A percentile compares a stretch with the other conserved stretches of the same genome.
These are phyloP conservation scores for Tetragonia tetragonoides DNA, from an alignment of 148 eudicot genomes.

Conservation along the genomic window DNA sequence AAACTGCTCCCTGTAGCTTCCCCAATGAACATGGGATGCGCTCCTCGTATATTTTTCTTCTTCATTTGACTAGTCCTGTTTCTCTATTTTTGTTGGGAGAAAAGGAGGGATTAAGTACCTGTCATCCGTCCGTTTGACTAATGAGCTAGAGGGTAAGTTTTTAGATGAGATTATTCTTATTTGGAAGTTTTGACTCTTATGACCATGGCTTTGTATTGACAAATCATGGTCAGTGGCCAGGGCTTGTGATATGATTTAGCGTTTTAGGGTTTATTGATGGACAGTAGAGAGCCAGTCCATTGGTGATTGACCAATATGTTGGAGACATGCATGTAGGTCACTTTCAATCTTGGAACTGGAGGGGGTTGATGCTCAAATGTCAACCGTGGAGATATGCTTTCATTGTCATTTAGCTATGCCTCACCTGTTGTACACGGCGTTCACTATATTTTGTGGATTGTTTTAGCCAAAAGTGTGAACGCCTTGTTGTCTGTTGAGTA, in stretches of 20 bases:
- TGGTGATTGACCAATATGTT: not conserved
- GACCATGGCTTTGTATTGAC: conserved; percentile 18
- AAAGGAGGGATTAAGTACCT: not conserved
- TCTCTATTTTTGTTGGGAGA: not conserved
- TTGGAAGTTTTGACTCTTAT: not conserved
- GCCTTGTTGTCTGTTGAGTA: not conserved
- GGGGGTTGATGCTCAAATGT: conserved; percentile 11
- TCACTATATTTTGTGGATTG: not conserved
- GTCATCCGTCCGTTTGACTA: not conserved
- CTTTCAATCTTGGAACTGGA: not conserved
- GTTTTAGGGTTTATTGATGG: not conserved
- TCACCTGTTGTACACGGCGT: not conserved
- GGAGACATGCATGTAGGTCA: conserved; percentile 3
- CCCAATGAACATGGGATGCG: not conserved
- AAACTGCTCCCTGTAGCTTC: not conserved
- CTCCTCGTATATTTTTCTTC: not conserved
- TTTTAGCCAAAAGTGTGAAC: not conserved
- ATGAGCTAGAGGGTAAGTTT: not conserved
- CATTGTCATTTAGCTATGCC: not conserved
- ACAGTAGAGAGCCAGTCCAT: not conserved
- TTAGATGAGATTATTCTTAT: not conserved
- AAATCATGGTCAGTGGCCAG: conserved; percentile 10
- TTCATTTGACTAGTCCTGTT: not conserved
- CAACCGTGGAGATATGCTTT: not conserved
- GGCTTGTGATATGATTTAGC: conserved; percentile 1